Conservation (phyloP, 2,329 filamentous ascomycete species). For the Colletotrichum aenigma region DNA sequence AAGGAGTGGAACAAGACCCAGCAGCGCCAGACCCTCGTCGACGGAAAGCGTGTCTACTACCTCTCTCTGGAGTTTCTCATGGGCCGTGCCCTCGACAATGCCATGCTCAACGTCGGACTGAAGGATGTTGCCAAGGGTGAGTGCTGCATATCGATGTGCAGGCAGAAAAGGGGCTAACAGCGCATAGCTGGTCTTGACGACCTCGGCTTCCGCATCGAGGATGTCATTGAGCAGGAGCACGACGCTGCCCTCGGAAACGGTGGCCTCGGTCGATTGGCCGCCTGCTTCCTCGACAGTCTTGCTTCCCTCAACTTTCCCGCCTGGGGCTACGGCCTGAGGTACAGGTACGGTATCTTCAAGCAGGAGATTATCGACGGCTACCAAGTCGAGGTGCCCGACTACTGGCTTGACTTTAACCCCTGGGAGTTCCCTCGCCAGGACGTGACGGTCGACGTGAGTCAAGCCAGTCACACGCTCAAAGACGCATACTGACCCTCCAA, state of each 20-base stretch:
- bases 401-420: conserved; percentile 99
- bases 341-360: conserved; percentile 98
- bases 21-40: conserved; percentile 88
- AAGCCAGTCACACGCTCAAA: not conserved
- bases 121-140: conserved; percentile 84
- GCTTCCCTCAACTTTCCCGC: conserved; percentile 94
- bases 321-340: conserved; percentile 96
- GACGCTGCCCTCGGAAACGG: conserved; percentile 97
- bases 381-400: conserved; percentile 97
- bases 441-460: conserved; percentile 81
- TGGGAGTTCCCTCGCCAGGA: conserved; percentile 98
- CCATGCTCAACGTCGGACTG: conserved; percentile 92
- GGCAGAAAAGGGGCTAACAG: conserved; percentile 18
- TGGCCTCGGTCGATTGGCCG: conserved; percentile 90
- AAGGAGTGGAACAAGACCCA: conserved; percentile 98
- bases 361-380: conserved; percentile 98
- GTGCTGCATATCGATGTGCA: conserved; percentile 23
- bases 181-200: conserved; percentile 79
- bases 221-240: conserved; percentile 92
- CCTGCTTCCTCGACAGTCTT: conserved; percentile 95
- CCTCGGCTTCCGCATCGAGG: conserved; percentile 95
- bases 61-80: conserved; percentile 97
- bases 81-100: conserved; percentile 96
- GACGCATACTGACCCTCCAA: not conserved
- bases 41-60: conserved; percentile 96